Percentiles rank a stretch among this genome's conserved stretches.
Evolutionary conservation across 352 stramenopile genomes (phyloP).

Genomic region (Phytopythium vexans): DNA sequence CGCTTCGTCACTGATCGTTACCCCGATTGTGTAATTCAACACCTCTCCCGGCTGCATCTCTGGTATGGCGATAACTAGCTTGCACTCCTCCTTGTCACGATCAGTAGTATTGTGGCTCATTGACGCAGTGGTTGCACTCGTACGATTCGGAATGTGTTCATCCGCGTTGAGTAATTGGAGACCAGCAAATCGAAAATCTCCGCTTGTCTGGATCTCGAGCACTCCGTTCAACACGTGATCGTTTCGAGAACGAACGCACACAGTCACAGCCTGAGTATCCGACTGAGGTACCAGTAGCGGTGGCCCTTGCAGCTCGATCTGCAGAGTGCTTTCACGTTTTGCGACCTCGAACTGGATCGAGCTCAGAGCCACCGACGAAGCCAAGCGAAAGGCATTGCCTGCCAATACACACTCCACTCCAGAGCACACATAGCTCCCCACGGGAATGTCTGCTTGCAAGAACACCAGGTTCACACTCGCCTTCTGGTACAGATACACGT

Average conservation of each 20-base stretch:
- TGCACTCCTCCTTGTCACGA: not conserved
- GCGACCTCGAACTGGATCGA: slow-evolving; percentile 45
- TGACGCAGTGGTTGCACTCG: too few species aligned
- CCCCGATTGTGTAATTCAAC: not conserved
- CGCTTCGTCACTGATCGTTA: not conserved
- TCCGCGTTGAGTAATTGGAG: too few species aligned
- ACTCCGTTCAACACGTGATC: slow-evolving; percentile 43
- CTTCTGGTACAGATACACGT: slow-evolving; percentile 62
- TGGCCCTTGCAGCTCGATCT: slow-evolving; percentile 39
- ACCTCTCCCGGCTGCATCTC: slow-evolving; percentile 3
- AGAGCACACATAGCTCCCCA: slow-evolving; percentile 52
- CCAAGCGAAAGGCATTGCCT: slow-evolving; percentile 46
- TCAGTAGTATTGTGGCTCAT: too few species aligned
- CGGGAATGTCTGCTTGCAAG: slow-evolving; percentile 32
- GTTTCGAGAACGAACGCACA: slow-evolving; percentile 43
- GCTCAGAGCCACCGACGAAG: slow-evolving; percentile 24
- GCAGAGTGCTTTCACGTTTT: slow-evolving; percentile 47
- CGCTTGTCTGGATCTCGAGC: slow-evolving; percentile 32
- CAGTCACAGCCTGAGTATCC: slow-evolving; percentile 31
- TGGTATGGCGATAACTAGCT: slow-evolving; percentile 4
- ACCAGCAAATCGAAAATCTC: too few species aligned
- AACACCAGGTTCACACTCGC: slow-evolving; percentile 51
- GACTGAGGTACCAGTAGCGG: slow-evolving; percentile 44
- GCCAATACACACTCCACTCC: slow-evolving; percentile 55
- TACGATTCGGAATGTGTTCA: too few species aligned